Conservation (phyloP, 192 early-diverging fungal genomes). For the Coemansia sp. region DNA sequence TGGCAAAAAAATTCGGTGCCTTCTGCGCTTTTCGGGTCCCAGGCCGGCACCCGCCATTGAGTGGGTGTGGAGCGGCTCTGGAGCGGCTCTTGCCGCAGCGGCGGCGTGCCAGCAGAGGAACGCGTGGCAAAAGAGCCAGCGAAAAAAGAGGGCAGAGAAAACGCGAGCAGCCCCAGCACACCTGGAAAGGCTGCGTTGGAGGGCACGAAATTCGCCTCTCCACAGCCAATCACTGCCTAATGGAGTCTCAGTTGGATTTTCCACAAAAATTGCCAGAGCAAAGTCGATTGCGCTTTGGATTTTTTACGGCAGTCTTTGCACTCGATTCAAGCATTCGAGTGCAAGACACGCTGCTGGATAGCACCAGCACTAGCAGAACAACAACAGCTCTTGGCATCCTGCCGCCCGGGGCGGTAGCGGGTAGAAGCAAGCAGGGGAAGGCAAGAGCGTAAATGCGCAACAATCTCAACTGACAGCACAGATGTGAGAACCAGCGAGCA, state of each 20-base stretch:
- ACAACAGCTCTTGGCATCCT: background rate
- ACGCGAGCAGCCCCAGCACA: background rate
- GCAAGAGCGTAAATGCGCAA: background rate
- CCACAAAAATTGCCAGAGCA: background rate
- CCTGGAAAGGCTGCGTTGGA: background rate
- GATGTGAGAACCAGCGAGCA: background rate
- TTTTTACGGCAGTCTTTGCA: background rate
- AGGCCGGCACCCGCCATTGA: background rate
- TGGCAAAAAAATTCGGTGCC: background rate
- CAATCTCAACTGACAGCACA: background rate
- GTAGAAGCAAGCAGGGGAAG: too few species aligned
- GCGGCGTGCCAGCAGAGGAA: background rate
- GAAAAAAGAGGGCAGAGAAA: conserved; percentile 5
- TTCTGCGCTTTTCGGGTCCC: background rate
- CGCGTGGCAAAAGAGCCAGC: background rate
- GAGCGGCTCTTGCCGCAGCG: background rate
- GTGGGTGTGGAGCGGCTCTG: background rate
- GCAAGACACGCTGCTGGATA: background rate
- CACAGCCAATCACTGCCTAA: conserved; percentile 33
- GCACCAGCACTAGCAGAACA: background rate
- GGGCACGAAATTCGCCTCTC: background rate
- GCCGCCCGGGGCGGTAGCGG: background rate
- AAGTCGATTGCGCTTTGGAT: conserved; percentile 3
- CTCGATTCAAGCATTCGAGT: background rate
- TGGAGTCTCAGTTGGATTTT: conserved; percentile 22